Base-by-base conservation (phyloP, 768 basidiomycete genomes). In the Lactarius hengduanensis region DNA sequence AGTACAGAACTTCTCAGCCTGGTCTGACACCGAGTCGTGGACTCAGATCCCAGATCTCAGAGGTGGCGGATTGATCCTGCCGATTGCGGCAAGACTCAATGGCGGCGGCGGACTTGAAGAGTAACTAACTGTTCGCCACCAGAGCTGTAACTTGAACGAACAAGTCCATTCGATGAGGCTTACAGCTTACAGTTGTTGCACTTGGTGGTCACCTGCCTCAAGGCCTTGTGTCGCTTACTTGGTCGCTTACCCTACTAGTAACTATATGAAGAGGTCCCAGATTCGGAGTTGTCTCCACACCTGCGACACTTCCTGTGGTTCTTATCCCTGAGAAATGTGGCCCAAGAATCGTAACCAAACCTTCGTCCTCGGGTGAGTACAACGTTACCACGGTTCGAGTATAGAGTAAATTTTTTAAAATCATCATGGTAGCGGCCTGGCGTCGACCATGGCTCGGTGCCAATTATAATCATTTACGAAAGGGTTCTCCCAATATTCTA, bases 201-300 rank as follows among this genome's bases (percentile, higher is more conserved):
- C 34, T 32, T 47, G 22, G 40, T 26, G 34, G 38, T 2, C 56
- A 47, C 30, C 55, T 26, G 64, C 64, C 55, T 47, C 55, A 43
- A 61, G 59, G 54, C 59, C 7, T 47, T 9, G 32, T 26, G 8
- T 9, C 26, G 15, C 56, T 62, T 50, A 18, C 36, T 45, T 55
- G 20, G 4, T 15, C 26, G 16, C 56, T 62, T 50, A 18, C 36
- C 45, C 60, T 9, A 34, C 34, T 34, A 34, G 34, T 34, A 50
- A 50, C 34, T 26, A 28, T 36, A 45, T 30, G 32, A 64, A 40
- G n/a, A 16, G 2, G 43, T 7, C 1, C 34, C 55, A 16, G 43
- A 9, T 8, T 34, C 34, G 1, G 34, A 22, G 16, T 22, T 40
- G 26, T 53, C 55, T 66, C 60, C 26, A 57, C 40, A 47, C 7